phyloP scores from a whole-genome alignment of 2,329 filamentous ascomycete genomes.

The Arthrobotrys megalospora region DNA sequence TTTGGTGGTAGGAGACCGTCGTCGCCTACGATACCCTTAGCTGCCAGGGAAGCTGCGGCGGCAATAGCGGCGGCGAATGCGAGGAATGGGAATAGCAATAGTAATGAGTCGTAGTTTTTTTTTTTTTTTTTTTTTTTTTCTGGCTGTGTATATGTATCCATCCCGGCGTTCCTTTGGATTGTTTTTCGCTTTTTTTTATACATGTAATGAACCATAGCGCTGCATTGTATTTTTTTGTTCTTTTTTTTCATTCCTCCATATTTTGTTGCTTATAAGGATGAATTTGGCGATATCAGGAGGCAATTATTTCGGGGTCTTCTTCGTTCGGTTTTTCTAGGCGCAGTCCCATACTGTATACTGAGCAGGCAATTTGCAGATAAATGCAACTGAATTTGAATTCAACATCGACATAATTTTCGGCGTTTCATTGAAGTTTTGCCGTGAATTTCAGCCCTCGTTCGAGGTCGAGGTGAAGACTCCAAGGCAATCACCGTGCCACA shows the following conservation, averaged over 20 bases:
- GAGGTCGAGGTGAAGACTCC: too few relatives aligned
- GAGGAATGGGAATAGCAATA: not conserved
- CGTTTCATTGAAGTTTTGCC: too few relatives aligned
- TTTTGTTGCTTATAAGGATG: slow-evolving; percentile 1
- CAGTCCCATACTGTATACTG: too few relatives aligned
- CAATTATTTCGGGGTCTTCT: not conserved
- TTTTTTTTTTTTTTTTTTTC: not conserved
- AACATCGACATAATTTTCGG: too few relatives aligned
- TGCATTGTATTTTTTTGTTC: not conserved
- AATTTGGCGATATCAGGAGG: not conserved
- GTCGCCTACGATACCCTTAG: slow-evolving; percentile 34
- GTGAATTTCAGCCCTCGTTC: too few relatives aligned
- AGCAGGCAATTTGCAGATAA: too few relatives aligned
- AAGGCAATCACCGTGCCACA: too few relatives aligned
- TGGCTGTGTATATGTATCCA: not conserved
- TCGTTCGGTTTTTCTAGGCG: not conserved
- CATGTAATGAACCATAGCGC: slow-evolving; percentile 5
- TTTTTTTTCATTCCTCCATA: not conserved
- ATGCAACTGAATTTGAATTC: not conserved
- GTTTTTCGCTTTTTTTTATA: not conserved
- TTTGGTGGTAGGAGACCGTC: slow-evolving; percentile 44
- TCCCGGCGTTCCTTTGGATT: not conserved
- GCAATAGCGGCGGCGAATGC: slow-evolving; percentile 3
- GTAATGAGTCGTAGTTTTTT: not conserved
- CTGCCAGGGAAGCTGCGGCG: slow-evolving; percentile 19